phyloP scores from a whole-genome alignment of 78 protist genomes.

The Dictyostelium capitatum region DNA sequence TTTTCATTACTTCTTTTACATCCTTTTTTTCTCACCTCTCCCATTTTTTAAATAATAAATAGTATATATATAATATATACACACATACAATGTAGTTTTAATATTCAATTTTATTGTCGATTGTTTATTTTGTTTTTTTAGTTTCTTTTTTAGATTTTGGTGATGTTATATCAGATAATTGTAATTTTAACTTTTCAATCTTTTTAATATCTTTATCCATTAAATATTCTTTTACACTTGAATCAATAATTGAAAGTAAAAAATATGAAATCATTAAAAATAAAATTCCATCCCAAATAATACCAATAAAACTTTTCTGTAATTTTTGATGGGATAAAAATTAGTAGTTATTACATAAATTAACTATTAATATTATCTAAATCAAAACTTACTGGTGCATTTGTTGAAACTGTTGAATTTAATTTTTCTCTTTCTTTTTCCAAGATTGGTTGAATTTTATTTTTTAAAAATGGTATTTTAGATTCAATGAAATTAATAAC shows the following conservation, averaged over 20 bases:
- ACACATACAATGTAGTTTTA: too few relatives aligned
- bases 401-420: slow-evolving; percentile 4
- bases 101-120: not conserved
- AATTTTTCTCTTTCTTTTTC: slow-evolving; percentile 78
- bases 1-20: not conserved
- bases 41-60: not conserved
- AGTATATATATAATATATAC: not conserved
- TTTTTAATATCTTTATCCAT: slow-evolving; percentile 75
- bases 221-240: slow-evolving; percentile 78
- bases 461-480: slow-evolving; percentile 55
- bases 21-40: too few relatives aligned
- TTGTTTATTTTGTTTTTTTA: slow-evolving; percentile 1
- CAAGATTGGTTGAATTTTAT: slow-evolving; percentile 66
- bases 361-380: not conserved
- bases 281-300: slow-evolving; percentile 77
- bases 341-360: not conserved
- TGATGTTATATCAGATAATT: not conserved
- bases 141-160: not conserved
- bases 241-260: slow-evolving; percentile 79
- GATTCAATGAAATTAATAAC: slow-evolving; percentile 50
- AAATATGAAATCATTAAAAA: slow-evolving; percentile 84
- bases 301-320: slow-evolving; percentile 71
- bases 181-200: slow-evolving; percentile 54
- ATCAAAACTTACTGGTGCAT: slow-evolving; percentile 46
- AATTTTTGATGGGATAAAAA: not conserved